Percentiles rank a stretch among this genome's conserved stretches.
Conservation (phyloP, 768 basidiomycete species). For the Cantharellus cinnabarinus region DNA sequence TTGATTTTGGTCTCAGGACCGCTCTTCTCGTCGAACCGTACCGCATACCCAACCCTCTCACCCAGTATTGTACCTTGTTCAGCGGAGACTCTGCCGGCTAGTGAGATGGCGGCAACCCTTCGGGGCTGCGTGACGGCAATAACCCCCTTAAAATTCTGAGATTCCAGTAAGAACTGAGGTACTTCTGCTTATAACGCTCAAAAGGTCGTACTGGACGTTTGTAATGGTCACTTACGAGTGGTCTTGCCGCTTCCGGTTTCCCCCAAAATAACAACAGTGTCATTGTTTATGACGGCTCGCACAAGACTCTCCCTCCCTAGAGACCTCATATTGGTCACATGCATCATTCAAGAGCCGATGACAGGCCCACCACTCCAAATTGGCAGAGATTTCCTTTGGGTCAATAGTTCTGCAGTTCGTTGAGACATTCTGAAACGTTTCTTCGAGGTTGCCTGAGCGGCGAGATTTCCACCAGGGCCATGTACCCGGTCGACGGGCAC, state of each 20-base stretch:
- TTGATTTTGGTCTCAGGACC: constrained; percentile 66
- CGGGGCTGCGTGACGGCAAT: constrained; percentile 93
- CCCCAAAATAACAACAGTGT: constrained; percentile 76
- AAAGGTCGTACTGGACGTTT: background rate
- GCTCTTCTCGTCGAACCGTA: constrained; percentile 80
- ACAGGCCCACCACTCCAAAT: background rate
- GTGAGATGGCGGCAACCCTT: constrained; percentile 81
- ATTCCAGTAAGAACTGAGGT: constrained; percentile 84
- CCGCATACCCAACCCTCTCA: constrained; percentile 72
- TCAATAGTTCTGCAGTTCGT: background rate
- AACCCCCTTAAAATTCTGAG: constrained; percentile 44
- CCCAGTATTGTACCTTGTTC: constrained; percentile 65
- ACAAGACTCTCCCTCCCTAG: constrained; percentile 59
- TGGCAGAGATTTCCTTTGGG: background rate
- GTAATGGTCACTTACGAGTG: constrained; percentile 50
- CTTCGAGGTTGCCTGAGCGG: background rate
- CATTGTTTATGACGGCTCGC: constrained; percentile 50
- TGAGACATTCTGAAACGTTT: background rate
- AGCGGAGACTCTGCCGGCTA: constrained; percentile 75
- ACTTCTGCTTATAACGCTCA: constrained; percentile 38
- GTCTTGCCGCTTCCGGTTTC: constrained; percentile 99
- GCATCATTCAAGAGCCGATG: background rate
- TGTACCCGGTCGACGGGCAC: too few relatives aligned
- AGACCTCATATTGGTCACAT: background rate
- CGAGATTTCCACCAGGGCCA: background rate